Conservation (phyloP, 306 rosid genomes). For the Albizia julibrissin region DNA sequence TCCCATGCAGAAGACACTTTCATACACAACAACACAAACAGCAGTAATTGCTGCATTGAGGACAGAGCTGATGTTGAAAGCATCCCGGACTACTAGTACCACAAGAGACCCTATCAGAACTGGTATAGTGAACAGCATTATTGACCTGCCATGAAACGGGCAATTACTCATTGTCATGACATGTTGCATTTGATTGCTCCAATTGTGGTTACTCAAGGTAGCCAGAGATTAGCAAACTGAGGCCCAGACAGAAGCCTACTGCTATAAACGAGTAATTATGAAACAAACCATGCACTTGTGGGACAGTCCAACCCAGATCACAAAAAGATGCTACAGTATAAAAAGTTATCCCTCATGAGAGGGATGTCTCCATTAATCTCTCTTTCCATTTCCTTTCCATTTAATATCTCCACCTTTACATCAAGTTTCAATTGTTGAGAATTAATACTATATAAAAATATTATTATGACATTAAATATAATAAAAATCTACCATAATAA, state of each 20-base stretch:
- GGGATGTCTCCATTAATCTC: no score
- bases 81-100: slow-evolving; percentile 47
- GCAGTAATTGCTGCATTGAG: slow-evolving; percentile 53
- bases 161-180: slow-evolving; percentile 8
- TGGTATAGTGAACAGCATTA: slow-evolving; percentile 66
- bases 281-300: not conserved
- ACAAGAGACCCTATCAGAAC: slow-evolving; percentile 56
- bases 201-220: slow-evolving; percentile 4
- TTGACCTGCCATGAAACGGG: slow-evolving; percentile 45
- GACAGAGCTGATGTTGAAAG: slow-evolving; percentile 39
- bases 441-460: no score
- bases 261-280: not conserved
- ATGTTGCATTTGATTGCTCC: slow-evolving; percentile 9
- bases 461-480: no score
- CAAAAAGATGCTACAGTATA: not conserved
- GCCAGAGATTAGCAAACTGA: not conserved
- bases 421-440: no score
- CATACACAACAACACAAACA: slow-evolving; percentile 50
- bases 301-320: not conserved
- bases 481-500: no score
- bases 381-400: no score
- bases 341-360: not conserved
- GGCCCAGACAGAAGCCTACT: not conserved
- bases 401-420: no score
- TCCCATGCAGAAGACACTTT: slow-evolving; percentile 71